Evolutionary conservation across 306 rosid genomes (phyloP).

Genomic region (Lotus japonicus): DNA sequence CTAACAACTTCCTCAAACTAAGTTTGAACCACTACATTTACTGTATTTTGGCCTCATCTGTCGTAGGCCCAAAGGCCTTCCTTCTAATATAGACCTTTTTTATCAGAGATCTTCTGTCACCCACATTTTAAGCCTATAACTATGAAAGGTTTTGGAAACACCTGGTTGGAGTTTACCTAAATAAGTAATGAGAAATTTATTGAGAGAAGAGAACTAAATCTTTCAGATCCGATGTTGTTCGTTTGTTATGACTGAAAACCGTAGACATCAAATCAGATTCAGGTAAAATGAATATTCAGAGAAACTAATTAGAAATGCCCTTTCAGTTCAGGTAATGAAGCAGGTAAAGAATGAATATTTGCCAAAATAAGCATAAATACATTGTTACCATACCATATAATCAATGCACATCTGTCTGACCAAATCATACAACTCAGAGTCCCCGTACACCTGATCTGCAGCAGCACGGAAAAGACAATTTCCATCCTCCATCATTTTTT

Average conservation of each 20-base stretch:
- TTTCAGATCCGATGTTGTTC: background rate
- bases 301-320: background rate
- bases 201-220: background rate
- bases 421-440: conserved; percentile 61
- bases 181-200: background rate
- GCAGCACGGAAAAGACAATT: conserved; percentile 94
- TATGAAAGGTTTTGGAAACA: background rate
- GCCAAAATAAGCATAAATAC: background rate
- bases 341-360: background rate
- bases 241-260: background rate
- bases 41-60: no score
- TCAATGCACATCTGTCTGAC: conserved; percentile 81
- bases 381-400: conserved; percentile 59
- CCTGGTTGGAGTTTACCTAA: background rate
- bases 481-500: conserved; percentile 84
- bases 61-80: no score
- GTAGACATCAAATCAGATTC: background rate
- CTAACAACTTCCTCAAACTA: no score
- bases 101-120: no score
- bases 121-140: background rate
- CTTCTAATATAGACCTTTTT: no score
- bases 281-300: background rate
- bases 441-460: conserved; percentile 95
- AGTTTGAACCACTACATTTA: no score
- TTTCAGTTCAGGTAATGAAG: background rate